Evolutionary conservation across 2,329 filamentous ascomycete genomes (phyloP).

Genomic region (Domatiomyces catenatus): DNA sequence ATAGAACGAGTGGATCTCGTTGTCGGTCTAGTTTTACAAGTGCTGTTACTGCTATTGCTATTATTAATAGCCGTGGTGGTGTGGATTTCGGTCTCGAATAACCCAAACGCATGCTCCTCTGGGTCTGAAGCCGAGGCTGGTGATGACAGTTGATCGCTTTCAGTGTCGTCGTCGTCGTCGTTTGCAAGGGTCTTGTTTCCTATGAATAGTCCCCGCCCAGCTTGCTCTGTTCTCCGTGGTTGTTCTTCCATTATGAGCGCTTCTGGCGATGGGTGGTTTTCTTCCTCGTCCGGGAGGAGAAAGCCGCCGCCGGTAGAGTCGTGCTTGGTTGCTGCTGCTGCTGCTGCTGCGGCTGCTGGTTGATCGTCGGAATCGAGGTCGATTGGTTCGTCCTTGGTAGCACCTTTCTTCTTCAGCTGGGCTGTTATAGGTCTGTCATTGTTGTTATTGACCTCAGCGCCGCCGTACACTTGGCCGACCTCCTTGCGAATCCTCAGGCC

Average conservation of each 20-base stretch:
- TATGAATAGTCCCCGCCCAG: too few relatives aligned
- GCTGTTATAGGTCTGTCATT: slow-evolving; percentile 1
- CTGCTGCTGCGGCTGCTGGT: slow-evolving; percentile 9
- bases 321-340: slow-evolving; percentile 8
- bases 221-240: too few relatives aligned
- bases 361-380: slow-evolving; percentile 16
- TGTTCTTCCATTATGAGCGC: slow-evolving; percentile 27
- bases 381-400: slow-evolving; percentile 13
- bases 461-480: slow-evolving; percentile 59
- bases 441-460: slow-evolving; percentile 31
- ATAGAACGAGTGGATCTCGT: neutral
- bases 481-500: slow-evolving; percentile 69
- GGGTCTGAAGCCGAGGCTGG: too few relatives aligned
- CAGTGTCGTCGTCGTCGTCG: too few relatives aligned
- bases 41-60: too few relatives aligned
- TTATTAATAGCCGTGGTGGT: too few relatives aligned
- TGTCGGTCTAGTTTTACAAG: too few relatives aligned
- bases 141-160: too few relatives aligned
- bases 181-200: neutral
- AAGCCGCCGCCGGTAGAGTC: slow-evolving; percentile 22
- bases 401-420: slow-evolving; percentile 5
- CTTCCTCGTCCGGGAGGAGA: slow-evolving; percentile 21
- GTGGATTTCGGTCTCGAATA: too few relatives aligned
- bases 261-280: slow-evolving; percentile 9
- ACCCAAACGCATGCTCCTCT: too few relatives aligned